Evolutionary conservation across 2,329 filamentous ascomycete genomes (phyloP), one percentile per base, ranked within the genome.

Genomic region (Cercospora sojina): DNA sequence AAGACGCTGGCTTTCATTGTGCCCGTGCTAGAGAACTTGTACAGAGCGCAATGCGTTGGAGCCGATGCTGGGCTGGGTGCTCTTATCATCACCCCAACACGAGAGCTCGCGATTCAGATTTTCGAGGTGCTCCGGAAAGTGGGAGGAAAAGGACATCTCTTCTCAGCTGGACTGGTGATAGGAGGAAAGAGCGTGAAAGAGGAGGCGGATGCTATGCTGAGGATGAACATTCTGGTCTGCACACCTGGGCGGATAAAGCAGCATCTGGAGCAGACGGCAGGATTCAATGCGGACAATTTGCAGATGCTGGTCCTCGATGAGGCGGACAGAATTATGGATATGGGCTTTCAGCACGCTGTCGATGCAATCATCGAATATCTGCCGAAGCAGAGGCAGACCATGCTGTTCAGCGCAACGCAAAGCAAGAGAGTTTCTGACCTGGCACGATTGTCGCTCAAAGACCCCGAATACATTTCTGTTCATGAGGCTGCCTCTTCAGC

Each of bases 171-270:
- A 0, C 80, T 98, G 73, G 88, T 99, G 9, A 98, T 98, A 73
- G 95, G 95, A 47, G 95, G 95, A 47, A 97, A 96, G 84, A 93
- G 87, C 77, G 77, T 97, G 74, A 89, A 91, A 75, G 93, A 97
- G 75, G 90, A 99, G 80, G 88, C 91, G 25, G 91, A 96, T 73
- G 86, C 93, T 35, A 77, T 99, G 67, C 87, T 88, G 3, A 87
- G 92, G 70, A 98, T 99, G 94, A 99, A 98, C 77, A 98, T 99
- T 57, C 81, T 99, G 27, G 92, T 99, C 9, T 96, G 93, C 75
- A 99, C 95, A 1, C 95, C 95, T 0, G 95, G 95, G 1, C 88
- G 95, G 38, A 96, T 99, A 85, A 81, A 98, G 72, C 95, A 99
- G 79, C 95, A 99, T 79, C 83, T 99, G 74, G 94, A 96, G 75